Evolutionary conservation across 2,329 filamentous ascomycete genomes (phyloP).

Genomic region (Phyllosticta citrichinensis): DNA sequence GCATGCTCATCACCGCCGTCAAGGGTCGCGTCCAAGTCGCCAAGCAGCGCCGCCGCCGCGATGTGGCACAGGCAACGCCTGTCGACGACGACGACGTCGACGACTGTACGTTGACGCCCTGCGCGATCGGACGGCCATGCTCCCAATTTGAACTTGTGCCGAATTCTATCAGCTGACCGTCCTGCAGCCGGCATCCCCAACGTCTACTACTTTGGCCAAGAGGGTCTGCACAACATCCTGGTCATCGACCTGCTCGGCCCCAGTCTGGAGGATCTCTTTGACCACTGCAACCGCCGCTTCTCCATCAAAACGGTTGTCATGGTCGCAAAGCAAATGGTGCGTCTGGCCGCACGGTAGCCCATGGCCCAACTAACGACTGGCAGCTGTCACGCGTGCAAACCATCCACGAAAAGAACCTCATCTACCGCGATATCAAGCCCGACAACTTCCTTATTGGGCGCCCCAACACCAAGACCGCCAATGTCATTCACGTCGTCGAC

Average conservation of each 20-base stretch:
- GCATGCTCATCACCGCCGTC: conserved; percentile 11
- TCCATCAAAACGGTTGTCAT: conserved; percentile 97
- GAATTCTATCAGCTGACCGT: conserved; percentile 23
- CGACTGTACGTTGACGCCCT: background rate
- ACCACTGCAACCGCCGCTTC: conserved; percentile 92
- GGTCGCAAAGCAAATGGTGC: conserved; percentile 97
- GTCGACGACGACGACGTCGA: background rate
- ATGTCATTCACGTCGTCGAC: conserved; percentile 96
- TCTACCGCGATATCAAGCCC: conserved; percentile 98
- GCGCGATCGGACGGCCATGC: background rate
- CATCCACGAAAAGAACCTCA: conserved; percentile 98
- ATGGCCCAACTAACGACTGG: conserved; percentile 12
- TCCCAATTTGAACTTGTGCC: background rate
- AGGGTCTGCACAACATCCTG: conserved; percentile 96
- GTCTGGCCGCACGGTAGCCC: conserved; percentile 17
- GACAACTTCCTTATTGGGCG: conserved; percentile 98
- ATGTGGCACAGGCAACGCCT: conserved; percentile 5
- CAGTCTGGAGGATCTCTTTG: conserved; percentile 91
- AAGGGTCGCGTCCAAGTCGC: conserved; percentile 6
- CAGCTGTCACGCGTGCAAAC: conserved; percentile 82
- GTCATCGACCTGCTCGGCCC: conserved; percentile 95
- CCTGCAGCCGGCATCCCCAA: conserved; percentile 85
- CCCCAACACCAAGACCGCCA: conserved; percentile 84
- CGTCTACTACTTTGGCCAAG: conserved; percentile 98
- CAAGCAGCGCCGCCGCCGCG: conserved; percentile 2